A percentile compares a stretch with the other conserved stretches of the same genome.
Evolutionary conservation across 805 yeast species (phyloP).

Genomic region (Saturnispora diversa): DNA sequence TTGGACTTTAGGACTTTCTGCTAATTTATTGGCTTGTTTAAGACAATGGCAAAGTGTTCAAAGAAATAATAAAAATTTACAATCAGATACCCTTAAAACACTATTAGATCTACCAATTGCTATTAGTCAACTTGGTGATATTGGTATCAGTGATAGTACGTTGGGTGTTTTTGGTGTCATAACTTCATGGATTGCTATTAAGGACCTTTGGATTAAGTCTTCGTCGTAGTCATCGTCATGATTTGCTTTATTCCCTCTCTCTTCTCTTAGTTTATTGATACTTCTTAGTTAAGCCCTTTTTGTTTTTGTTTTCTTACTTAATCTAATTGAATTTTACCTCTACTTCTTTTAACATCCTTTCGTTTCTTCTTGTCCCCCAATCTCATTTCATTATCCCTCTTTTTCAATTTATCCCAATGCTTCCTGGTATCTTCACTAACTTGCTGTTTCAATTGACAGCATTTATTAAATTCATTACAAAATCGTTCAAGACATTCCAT

Average conservation of each 20-base stretch:
- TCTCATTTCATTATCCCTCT: conserved; percentile 20
- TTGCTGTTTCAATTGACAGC: conserved; percentile 33
- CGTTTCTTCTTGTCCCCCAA: conserved; percentile 18
- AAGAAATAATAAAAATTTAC: conserved; percentile 29
- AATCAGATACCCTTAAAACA: conserved; percentile 69
- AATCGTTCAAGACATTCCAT: conserved; percentile 40
- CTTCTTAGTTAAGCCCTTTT: not conserved
- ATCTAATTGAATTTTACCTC: conserved; percentile 16
- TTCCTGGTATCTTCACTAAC: conserved; percentile 33
- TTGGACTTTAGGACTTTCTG: conserved; percentile 69
- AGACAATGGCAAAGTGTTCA: conserved; percentile 43
- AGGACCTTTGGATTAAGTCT: conserved; percentile 51
- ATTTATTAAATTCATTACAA: conserved; percentile 33
- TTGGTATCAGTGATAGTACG: conserved; percentile 65
- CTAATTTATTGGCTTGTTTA: conserved; percentile 52
- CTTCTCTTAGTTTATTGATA: conserved; percentile 1
- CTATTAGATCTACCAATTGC: conserved; percentile 69
- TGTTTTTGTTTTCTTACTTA: conserved; percentile 12
- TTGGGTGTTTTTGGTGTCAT: conserved; percentile 79
- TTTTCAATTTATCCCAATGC: conserved; percentile 34
- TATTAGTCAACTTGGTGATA: conserved; percentile 51
- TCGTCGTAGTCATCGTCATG: conserved; percentile 26
- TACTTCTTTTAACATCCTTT: conserved; percentile 21
- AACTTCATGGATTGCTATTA: conserved; percentile 72
- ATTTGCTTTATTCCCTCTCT: conserved; percentile 2